Evolutionary conservation across 306 rosid species (phyloP), one percentile per base, ranked within the genome.

Genomic region (Quercus berberidifolia): DNA sequence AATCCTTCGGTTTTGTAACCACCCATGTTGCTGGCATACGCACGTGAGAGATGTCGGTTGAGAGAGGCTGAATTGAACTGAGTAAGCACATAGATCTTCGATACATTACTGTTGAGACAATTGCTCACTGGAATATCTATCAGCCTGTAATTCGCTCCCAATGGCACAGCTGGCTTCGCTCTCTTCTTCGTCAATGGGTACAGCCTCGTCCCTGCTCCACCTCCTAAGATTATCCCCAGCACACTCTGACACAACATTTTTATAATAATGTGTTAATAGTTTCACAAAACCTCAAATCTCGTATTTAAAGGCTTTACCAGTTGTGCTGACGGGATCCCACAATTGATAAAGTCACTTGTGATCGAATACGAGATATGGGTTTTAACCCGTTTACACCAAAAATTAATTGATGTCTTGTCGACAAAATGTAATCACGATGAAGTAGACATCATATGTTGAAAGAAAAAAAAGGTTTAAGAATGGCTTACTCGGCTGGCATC

Each of bases 81-180:
- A 1, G 99, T 95, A 58, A 95, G 97, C 31, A 95, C 99, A 77
- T 95, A 95, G 83, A 95, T 95, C 96, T 95, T 95, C 78, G 92
- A 87, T 2, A 95, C 63, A 69, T 95, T 95, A 90, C 99, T 95
- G 82, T 95, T 95, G 6, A 95, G 79, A 89, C 99, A 95, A 57
- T 95, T 95, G 85, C 99, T 95, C 11, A 95, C 99, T 12, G 99
- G 99, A 74, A 95, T 95, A 79, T 95, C 99, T 69, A 95, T 95
- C 70, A 95, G 88, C 87, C 99, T 89, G 77, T 95, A 95, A 85
- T 95, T 95, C 38, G 97, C 99, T 71, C 99, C 99, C 68, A 95
- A 91, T 13, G 98, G 99, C 76, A 95, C 99, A 30, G 99, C 99
- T 1, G 99, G 99, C 87, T 95, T 95, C 18, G 99, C 99, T 0